These are phyloP conservation scores for Coemansia sp. DNA, from an alignment of 192 early-diverging fungal genomes.

Conservation along the genomic window DNA sequence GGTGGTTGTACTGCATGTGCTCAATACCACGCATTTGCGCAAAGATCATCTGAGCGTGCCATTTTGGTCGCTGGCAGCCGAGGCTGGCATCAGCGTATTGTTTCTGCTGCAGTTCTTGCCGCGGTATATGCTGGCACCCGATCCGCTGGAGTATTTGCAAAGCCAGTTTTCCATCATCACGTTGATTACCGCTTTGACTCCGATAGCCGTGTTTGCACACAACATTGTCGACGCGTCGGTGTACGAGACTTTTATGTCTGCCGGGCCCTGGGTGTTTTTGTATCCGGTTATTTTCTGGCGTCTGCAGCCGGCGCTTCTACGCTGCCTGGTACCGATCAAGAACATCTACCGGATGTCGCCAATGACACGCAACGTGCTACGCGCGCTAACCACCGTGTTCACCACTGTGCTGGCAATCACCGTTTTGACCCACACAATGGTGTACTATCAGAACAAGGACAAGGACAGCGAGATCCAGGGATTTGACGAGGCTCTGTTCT, in stretches of 20 bases:
- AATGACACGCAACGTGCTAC: constrained; percentile 64
- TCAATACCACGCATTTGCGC: constrained; percentile 55
- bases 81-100: constrained; percentile 49
- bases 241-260: constrained; percentile 62
- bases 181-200: constrained; percentile 59
- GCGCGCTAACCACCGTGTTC: constrained; percentile 62
- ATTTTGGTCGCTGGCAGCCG: constrained; percentile 35
- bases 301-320: constrained; percentile 61
- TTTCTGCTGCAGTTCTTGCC: constrained; percentile 64
- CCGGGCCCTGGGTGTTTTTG: constrained; percentile 53
- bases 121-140: constrained; percentile 60
- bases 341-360: constrained; percentile 59
- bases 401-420: constrained; percentile 71
- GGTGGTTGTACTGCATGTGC: constrained; percentile 56
- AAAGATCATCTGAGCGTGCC: constrained; percentile 50
- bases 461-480: constrained; percentile 47
- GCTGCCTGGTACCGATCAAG: constrained; percentile 64
- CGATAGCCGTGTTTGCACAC: constrained; percentile 50
- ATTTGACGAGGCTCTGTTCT: constrained; percentile 62
- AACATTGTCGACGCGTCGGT: constrained; percentile 40
- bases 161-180: constrained; percentile 59
- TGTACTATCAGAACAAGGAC: constrained; percentile 60
- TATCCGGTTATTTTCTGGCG: constrained; percentile 71
- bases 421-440: constrained; percentile 66
- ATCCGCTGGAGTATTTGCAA: constrained; percentile 51